A percentile compares a stretch with the other conserved stretches of the same genome.
Conservation (phyloP, 305 asterid genomes). For the Rubia peregrina region DNA sequence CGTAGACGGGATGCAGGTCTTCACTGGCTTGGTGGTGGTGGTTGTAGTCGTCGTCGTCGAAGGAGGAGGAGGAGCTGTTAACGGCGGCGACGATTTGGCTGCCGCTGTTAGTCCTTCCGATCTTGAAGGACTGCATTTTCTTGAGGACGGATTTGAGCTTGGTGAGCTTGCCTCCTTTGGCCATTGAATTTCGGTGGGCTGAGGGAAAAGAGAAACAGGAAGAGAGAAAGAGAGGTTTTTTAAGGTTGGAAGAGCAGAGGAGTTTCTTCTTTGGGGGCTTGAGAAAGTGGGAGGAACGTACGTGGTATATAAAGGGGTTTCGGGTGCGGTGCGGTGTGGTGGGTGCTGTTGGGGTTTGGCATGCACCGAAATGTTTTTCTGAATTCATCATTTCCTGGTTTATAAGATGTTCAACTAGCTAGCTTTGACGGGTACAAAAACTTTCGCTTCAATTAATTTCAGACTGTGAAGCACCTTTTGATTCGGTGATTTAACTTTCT, state of each 20-base stretch:
- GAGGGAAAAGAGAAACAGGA: background rate
- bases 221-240: background rate
- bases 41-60: constrained; percentile 20
- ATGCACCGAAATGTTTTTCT: background rate
- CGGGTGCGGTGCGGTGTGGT: background rate
- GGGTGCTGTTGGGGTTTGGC: background rate
- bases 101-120: constrained; percentile 37
- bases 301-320: constrained; percentile 30
- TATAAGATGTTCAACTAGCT: background rate
- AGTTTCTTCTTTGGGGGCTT: constrained; percentile 19
- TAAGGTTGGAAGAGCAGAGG: background rate
- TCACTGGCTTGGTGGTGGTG: constrained; percentile 6
- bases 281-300: constrained; percentile 43
- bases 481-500: background rate
- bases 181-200: constrained; percentile 27
- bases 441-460: background rate
- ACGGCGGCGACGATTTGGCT: constrained; percentile 36
- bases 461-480: background rate
- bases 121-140: constrained; percentile 88
- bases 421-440: background rate
- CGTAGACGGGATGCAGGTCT: constrained; percentile 62
- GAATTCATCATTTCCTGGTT: background rate
- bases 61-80: constrained; percentile 7
- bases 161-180: constrained; percentile 71
- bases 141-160: constrained; percentile 74